Conservation (phyloP, 176 grass and related monocot species). For the Carex parvula region DNA sequence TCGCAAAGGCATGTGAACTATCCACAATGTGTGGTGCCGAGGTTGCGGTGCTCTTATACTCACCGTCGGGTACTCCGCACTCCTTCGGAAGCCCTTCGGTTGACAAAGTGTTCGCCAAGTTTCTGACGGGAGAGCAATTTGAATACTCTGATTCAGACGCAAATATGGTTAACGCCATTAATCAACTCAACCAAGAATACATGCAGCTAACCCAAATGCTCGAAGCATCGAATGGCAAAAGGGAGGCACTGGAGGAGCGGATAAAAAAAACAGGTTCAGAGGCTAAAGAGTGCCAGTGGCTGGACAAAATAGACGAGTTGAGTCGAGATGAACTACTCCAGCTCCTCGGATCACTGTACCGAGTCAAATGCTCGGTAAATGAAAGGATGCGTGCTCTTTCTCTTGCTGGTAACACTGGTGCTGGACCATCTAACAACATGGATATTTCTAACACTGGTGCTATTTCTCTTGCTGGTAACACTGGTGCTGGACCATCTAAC, state of each 20-base stretch:
- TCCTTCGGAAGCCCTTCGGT: slow-evolving; percentile 23
- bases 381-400: slow-evolving; percentile 14
- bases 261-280: neutral
- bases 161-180: neutral
- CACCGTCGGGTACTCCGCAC: slow-evolving; percentile 29
- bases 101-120: slow-evolving; percentile 5
- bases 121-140: slow-evolving; percentile 6
- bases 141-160: neutral
- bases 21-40: slow-evolving; percentile 36
- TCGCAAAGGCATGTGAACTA: slow-evolving; percentile 31
- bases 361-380: slow-evolving; percentile 17
- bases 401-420: neutral
- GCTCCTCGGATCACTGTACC: slow-evolving; percentile 11
- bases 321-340: slow-evolving; percentile 26
- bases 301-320: slow-evolving; percentile 20
- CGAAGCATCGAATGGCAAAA: neutral
- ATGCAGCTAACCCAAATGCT: neutral
- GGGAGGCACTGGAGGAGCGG: neutral
- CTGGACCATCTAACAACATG: neutral
- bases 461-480: no score
- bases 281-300: neutral
- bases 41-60: slow-evolving; percentile 24
- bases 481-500: no score
- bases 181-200: neutral
- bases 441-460: no score